Base-by-base conservation (phyloP, 306 rosid genomes). In the Medicago ruthenica region DNA sequence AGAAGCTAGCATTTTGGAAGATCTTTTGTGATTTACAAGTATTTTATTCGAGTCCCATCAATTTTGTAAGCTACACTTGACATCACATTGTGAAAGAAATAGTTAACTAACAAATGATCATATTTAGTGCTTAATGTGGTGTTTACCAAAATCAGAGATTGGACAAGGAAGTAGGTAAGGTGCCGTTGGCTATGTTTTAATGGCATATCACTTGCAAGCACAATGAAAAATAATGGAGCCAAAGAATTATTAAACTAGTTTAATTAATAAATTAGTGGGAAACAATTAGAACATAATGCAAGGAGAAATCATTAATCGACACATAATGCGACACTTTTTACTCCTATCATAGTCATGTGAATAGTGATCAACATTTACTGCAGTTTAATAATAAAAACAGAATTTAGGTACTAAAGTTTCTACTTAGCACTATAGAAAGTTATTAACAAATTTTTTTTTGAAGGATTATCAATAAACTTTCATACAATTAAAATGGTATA, bases 141-240 rank as follows among this genome's bases (percentile, higher is more conserved):
- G 89, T 85, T 77, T 75, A 78, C 69, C 80, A 71, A 80, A 75
- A 68, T 83, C 63, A 48, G 66, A 34, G 74, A 55, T 31, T 62
- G 77, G 86, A 82, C 64, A 83, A 82, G 81, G 78, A 84, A 85
- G 89, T 84, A 51, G 93, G 93, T 87, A 84, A 64, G 67, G 76
- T 83, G 74, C 81, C 67, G 62, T 78, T 79, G 10, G 78, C 67
- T 57, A 39, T 68, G 71, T 69, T 78, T 82, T 82, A 88, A 88
- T 91, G 95, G 80, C 39, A 82, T 78, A 72, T 88, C 97, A 86
- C 92, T 81, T 84, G 36, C 81, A 67, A 82, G 66, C 92, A 78
- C 83, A 80, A 82, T 50, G 64, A 7, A 55, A 61, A 24, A 80
- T 79, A 80, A 81, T 86, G 80, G 84, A 78, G 76, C 27, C 68